These are phyloP conservation scores for Trametes villosa DNA, from an alignment of 768 basidiomycete species.

Conservation along the genomic window DNA sequence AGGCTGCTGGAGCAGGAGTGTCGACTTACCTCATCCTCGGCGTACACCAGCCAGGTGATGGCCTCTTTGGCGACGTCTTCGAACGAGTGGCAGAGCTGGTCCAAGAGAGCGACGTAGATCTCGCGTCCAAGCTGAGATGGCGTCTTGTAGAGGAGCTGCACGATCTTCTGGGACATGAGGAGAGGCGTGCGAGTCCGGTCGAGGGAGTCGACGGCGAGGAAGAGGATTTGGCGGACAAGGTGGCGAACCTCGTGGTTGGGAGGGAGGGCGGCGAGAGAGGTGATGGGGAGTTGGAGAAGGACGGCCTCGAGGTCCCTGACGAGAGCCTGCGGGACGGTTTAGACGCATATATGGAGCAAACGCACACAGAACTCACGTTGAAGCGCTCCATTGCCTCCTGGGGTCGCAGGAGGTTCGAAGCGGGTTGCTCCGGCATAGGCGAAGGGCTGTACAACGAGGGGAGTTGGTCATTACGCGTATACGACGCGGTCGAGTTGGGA, in stretches of 20 bases:
- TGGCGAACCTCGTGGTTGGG: conserved; percentile 86
- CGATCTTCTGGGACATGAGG: conserved; percentile 94
- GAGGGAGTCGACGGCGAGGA: conserved; percentile 76
- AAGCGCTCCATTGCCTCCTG: conserved; percentile 92
- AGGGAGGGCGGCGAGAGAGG: conserved; percentile 72
- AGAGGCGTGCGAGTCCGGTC: conserved; percentile 88
- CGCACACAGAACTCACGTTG: conserved; percentile 48
- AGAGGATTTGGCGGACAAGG: conserved; percentile 81
- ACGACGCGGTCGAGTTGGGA: conserved; percentile 73
- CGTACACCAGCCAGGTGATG: conserved; percentile 93
- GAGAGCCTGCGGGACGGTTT: conserved; percentile 39
- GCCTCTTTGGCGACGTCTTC: conserved; percentile 97
- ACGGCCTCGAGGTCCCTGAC: conserved; percentile 78
- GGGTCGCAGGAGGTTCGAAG: conserved; percentile 56
- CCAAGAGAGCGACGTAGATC: conserved; percentile 87
- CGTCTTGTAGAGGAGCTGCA: conserved; percentile 93
- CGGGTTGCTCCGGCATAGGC: conserved; percentile 60
- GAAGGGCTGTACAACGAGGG: conserved; percentile 60
- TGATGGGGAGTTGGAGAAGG: conserved; percentile 72
- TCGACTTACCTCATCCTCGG: conserved; percentile 85
- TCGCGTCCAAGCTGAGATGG: conserved; percentile 85
- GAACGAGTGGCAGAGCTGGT: conserved; percentile 86
- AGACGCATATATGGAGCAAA: background rate
- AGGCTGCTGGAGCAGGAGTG: conserved; percentile 13
- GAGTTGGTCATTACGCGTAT: conserved; percentile 51